Evolutionary conservation across 2,329 filamentous ascomycete genomes (phyloP).

Genomic region (Sphaerulina vaccinii): DNA sequence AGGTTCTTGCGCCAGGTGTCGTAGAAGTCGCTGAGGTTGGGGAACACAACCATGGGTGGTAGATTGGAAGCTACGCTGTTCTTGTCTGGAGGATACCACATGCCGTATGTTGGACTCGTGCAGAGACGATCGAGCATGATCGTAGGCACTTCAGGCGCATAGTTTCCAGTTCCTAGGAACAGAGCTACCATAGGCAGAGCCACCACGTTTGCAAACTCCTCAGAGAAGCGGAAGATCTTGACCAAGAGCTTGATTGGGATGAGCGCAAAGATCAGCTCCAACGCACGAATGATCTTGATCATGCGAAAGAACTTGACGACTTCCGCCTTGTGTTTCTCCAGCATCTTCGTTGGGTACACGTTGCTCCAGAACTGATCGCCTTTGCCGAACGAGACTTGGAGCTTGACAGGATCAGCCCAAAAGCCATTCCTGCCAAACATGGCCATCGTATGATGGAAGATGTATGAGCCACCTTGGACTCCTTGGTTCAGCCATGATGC

Average conservation of each 20-base stretch:
- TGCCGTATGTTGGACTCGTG: slow-evolving; percentile 57
- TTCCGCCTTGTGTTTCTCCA: slow-evolving; percentile 56
- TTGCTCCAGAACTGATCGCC: slow-evolving; percentile 65
- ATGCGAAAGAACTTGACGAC: slow-evolving; percentile 56
- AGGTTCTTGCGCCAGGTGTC: slow-evolving; percentile 58
- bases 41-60: slow-evolving; percentile 62
- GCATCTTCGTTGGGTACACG: slow-evolving; percentile 60
- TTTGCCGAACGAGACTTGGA: slow-evolving; percentile 65
- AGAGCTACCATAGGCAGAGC: slow-evolving; percentile 70
- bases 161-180: slow-evolving; percentile 73
- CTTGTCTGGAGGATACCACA: slow-evolving; percentile 57
- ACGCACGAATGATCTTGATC: slow-evolving; percentile 58
- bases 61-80: slow-evolving; percentile 50
- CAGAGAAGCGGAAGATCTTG: slow-evolving; percentile 65
- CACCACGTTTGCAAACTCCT: slow-evolving; percentile 69
- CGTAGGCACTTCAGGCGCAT: slow-evolving; percentile 68
- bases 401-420: slow-evolving; percentile 56
- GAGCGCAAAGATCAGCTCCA: slow-evolving; percentile 60
- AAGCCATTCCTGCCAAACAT: slow-evolving; percentile 61
- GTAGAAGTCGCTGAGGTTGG: slow-evolving; percentile 62
- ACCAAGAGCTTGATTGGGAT: slow-evolving; percentile 64
- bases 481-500: slow-evolving; percentile 62
- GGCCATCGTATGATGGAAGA: slow-evolving; percentile 67
- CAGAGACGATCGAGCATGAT: slow-evolving; percentile 60
- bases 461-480: slow-evolving; percentile 63